Conservation (phyloP, 1,284 basidiomycete genomes). For the Filobasidium uniguttulatum region DNA sequence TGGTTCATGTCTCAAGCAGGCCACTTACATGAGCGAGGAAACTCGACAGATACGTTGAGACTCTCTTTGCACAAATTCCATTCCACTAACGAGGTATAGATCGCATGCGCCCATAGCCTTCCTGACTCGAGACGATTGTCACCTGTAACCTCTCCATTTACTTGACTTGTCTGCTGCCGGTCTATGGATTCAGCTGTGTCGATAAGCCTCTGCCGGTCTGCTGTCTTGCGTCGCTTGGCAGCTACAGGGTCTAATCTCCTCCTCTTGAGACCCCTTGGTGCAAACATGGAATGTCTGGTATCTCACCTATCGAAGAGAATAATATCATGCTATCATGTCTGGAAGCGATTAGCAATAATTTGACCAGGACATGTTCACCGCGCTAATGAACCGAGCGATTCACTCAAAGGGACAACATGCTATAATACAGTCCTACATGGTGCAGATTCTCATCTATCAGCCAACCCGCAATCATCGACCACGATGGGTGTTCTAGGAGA, state of each 20-base stretch:
- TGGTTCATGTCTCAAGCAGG: background rate
- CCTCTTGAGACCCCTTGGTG: background rate
- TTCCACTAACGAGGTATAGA: background rate
- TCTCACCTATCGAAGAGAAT: too few relatives aligned
- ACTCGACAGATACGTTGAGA: too few relatives aligned
- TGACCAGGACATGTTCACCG: too few relatives aligned
- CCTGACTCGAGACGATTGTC: background rate
- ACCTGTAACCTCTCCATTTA: background rate
- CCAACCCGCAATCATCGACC: too few relatives aligned
- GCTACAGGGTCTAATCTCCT: background rate
- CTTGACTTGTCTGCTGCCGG: background rate
- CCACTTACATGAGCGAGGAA: background rate
- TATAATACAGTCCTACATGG: too few relatives aligned
- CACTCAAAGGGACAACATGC: too few relatives aligned
- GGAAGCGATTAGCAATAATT: too few relatives aligned
- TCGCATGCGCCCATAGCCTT: background rate
- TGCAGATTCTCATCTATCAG: too few relatives aligned
- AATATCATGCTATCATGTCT: background rate
- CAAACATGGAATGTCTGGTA: too few relatives aligned
- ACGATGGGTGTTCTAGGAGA: conserved; percentile 24
- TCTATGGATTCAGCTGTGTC: background rate
- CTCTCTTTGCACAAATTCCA: background rate
- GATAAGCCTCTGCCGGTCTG: background rate
- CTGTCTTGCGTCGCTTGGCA: background rate
- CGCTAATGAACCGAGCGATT: too few relatives aligned